Percentiles rank a stretch among this genome's conserved stretches.
Evolutionary conservation across 106 monocot species (phyloP).

Genomic region (Dendrobium nobile): DNA sequence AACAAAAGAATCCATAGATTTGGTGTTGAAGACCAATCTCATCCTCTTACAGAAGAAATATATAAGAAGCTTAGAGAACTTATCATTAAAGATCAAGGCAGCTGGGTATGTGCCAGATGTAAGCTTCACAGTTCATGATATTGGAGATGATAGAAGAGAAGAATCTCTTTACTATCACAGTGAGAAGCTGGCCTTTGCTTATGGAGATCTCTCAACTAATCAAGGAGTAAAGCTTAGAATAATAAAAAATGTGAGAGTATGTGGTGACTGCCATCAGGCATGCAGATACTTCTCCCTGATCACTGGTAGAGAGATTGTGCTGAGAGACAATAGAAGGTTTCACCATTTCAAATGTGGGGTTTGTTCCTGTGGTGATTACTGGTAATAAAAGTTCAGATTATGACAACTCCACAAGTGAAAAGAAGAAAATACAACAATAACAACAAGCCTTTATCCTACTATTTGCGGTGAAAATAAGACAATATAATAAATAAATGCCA

Average conservation of each 20-base stretch:
- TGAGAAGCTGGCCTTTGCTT: slow-evolving; percentile 25
- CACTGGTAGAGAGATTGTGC: slow-evolving; percentile 19
- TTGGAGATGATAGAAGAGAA: slow-evolving; percentile 10
- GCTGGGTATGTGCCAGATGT: slow-evolving; percentile 18
- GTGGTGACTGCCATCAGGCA: slow-evolving; percentile 17
- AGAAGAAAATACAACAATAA: background rate
- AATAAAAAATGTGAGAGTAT: slow-evolving; percentile 25
- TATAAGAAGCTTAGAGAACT: slow-evolving; percentile 9
- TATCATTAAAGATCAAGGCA: slow-evolving; percentile 6
- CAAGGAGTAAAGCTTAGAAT: slow-evolving; percentile 15
- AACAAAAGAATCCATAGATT: slow-evolving; percentile 15
- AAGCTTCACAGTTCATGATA: slow-evolving; percentile 15
- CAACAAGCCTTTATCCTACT: too few species aligned
- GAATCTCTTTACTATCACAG: slow-evolving; percentile 24
- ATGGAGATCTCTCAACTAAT: slow-evolving; percentile 13
- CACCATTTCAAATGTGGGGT: slow-evolving; percentile 21
- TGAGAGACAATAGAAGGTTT: slow-evolving; percentile 22
- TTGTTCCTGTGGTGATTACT: slow-evolving; percentile 28
- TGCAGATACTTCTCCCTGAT: slow-evolving; percentile 25
- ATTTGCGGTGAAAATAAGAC: background rate
- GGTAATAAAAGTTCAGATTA: slow-evolving; percentile 3
- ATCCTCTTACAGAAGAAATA: slow-evolving; percentile 21
- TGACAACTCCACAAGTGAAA: background rate
- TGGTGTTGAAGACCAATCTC: slow-evolving; percentile 22
- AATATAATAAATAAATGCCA: background rate